Evolutionary conservation across 345 rosid genomes (phyloP).

Genomic region (Citrus hindsii): DNA sequence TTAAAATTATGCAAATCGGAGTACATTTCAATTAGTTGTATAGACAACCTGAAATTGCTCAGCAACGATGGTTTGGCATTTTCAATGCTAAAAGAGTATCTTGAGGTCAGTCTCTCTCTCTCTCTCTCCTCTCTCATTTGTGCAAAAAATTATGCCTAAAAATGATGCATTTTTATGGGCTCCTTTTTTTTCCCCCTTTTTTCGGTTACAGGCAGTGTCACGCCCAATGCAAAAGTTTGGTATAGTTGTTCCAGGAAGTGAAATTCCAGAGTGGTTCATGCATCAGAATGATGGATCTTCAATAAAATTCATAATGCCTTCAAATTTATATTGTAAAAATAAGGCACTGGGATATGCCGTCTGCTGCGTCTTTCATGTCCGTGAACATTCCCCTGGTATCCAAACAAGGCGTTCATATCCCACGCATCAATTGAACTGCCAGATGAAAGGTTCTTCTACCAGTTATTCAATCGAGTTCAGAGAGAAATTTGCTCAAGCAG

Average conservation of each 20-base stretch:
- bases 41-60: conserved; percentile 5
- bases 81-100: not conserved
- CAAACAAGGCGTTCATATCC: not conserved
- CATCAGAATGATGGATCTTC: not conserved
- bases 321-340: not conserved
- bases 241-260: conserved; percentile 4
- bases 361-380: not conserved
- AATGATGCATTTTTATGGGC: not conserved
- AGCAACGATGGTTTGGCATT: not conserved
- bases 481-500: too few species aligned
- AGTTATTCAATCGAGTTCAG: too few species aligned
- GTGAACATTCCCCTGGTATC: not conserved
- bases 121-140: not conserved
- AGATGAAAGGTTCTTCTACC: too few species aligned
- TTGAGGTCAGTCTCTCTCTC: not conserved
- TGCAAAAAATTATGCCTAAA: not conserved
- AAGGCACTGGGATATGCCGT: not conserved
- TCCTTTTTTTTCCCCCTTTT: not conserved
- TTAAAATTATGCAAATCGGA: conserved; percentile 4
- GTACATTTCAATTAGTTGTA: not conserved
- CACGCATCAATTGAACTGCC: too few species aligned
- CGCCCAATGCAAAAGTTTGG: too few species aligned
- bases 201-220: not conserved
- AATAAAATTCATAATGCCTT: not conserved
- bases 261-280: conserved; percentile 15